Conservation (phyloP, 225 moss, liverwort and hornwort species). For the Anthoceros angustus region DNA sequence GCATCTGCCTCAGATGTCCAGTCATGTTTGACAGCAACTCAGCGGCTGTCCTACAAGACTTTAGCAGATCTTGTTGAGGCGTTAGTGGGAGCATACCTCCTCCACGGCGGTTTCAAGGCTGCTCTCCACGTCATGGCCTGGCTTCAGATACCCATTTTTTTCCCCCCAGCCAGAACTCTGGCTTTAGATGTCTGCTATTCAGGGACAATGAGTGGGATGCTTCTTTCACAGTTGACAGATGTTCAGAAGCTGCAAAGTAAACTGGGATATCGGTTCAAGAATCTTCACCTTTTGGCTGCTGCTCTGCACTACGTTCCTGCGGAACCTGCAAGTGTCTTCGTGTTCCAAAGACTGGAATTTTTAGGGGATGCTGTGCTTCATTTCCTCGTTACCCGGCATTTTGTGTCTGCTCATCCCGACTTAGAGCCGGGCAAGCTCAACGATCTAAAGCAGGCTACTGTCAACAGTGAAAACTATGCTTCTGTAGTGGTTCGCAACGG, state of each 20-base stretch:
- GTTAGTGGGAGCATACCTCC: slow-evolving; percentile 45
- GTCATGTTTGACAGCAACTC: slow-evolving; percentile 2
- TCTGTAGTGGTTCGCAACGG: slow-evolving; percentile 40
- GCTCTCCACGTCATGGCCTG: slow-evolving; percentile 51
- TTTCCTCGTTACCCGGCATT: slow-evolving; percentile 42
- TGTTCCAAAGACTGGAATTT: slow-evolving; percentile 49
- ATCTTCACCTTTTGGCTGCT: slow-evolving; percentile 29
- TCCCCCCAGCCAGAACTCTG: slow-evolving; percentile 24
- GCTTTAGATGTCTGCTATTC: slow-evolving; percentile 10
- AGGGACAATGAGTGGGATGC: slow-evolving; percentile 10
- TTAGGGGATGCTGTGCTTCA: slow-evolving; percentile 58
- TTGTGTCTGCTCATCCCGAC: slow-evolving; percentile 33
- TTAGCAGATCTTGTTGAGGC: slow-evolving; percentile 76
- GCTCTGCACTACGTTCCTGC: slow-evolving; percentile 33
- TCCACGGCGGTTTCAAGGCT: slow-evolving; percentile 30
- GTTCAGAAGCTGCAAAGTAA: slow-evolving; percentile 31
- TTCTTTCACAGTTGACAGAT: slow-evolving; percentile 14
- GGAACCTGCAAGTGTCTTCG: slow-evolving; percentile 14
- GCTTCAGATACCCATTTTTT: slow-evolving; percentile 49
- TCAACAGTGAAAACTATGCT: slow-evolving; percentile 57
- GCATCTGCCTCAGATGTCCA: slow-evolving; percentile 15
- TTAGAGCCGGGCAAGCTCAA: slow-evolving; percentile 44
- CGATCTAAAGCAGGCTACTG: slow-evolving; percentile 56
- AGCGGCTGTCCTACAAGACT: slow-evolving; percentile 29
- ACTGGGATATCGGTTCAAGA: slow-evolving; percentile 37